Base-by-base conservation (phyloP, 768 basidiomycete species). In the Punctularia strigosozonata region DNA sequence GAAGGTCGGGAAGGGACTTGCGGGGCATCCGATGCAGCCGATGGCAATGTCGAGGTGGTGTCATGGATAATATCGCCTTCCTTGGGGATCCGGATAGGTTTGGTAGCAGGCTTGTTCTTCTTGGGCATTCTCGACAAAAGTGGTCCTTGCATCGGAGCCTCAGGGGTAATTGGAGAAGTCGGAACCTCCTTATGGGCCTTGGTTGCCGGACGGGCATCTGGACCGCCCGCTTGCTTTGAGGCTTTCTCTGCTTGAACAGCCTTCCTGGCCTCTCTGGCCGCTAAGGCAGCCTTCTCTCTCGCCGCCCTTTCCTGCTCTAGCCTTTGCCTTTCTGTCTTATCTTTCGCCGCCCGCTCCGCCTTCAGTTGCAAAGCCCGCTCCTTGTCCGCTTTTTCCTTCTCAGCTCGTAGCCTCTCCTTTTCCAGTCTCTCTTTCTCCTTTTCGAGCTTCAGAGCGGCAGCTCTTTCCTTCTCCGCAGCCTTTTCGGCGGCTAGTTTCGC, bases 51-150 rank as follows among this genome's bases (percentile, higher is more conserved):
- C 0, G 69, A 64, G 33, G 64, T 46, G 19, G 71, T 62, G 21
- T 72, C 70, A 1, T 49, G 40, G 19, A 48, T 43, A 13, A 55
- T 45, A 13, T 72, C 68, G 23, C 73, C 80, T 24, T 84, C 82
- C 53, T 73, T 80, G 3, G 68, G 64, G 26, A 74, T 64, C 43
- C 64, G 75, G 47, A 74, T 66, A 8, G 71, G 67, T 48, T 77
- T 80, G 37, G 72, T 43, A 31, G 67, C 47, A 0, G 81, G 80
- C 49, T 79, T 86, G 49, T 65, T 82, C 57, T 88, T 88, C 67
- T 86, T 88, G 4, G 85, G 80, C 58, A 84, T 78, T 56, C 79
- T 86, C 18, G 85, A 86, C 28, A 85, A 62, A 24, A 88, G 71
- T 14, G 85, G 83, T 8, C 75, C 76, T 50, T 86, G 85, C 3